Conservation (phyloP, 2,329 filamentous ascomycete genomes). For the Pseudocercospora macadamiae region DNA sequence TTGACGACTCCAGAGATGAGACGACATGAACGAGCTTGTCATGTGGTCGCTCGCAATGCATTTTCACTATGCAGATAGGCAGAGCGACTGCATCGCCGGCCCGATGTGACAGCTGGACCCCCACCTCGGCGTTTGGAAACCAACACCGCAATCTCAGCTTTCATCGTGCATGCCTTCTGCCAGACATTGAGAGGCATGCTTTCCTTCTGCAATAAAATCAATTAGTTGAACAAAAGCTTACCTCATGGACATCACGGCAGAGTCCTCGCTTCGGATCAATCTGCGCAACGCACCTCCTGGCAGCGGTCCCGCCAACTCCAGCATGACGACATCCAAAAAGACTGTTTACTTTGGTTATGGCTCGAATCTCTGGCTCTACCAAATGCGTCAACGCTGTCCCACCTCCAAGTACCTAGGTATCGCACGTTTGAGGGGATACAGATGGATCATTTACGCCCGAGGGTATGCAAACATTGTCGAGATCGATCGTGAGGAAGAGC, state of each 20-base stretch:
- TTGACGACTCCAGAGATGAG: background rate
- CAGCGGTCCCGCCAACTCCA: background rate
- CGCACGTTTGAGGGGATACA: slow-evolving; percentile 59
- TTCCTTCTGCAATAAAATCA: background rate
- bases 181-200: background rate
- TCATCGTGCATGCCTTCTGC: background rate
- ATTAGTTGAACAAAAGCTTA: background rate
- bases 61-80: too few relatives aligned
- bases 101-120: background rate
- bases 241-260: background rate
- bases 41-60: too few relatives aligned
- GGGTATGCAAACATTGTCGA: slow-evolving; percentile 70
- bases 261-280: background rate
- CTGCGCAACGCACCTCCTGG: background rate
- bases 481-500: slow-evolving; percentile 8
- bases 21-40: too few relatives aligned
- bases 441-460: slow-evolving; percentile 68
- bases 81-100: too few relatives aligned
- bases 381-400: slow-evolving; percentile 67
- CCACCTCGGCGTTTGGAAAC: background rate
- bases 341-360: slow-evolving; percentile 67
- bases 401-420: slow-evolving; percentile 59
- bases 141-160: background rate
- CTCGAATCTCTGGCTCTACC: slow-evolving; percentile 67
- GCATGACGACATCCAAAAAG: slow-evolving; percentile 2